Base-by-base conservation (phyloP, 208 protist genomes). In the Acanthamoeba castellanii region DNA sequence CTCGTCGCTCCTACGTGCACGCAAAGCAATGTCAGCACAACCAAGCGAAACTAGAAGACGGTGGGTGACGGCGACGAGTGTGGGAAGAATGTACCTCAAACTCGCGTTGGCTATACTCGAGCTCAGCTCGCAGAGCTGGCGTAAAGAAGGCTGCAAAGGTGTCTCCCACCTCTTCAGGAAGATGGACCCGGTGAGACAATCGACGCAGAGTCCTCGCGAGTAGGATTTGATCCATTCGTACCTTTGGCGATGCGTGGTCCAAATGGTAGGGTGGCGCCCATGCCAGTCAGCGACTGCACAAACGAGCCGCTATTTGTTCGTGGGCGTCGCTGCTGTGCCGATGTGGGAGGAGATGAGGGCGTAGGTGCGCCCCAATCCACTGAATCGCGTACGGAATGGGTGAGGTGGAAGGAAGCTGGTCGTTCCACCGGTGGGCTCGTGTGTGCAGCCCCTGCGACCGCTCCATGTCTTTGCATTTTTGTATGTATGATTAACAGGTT, bases 81-180 rank as follows among this genome's bases (percentile, higher is more conserved):
- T 22, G 30, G 9, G 66, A 30, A 25, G 64, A 72, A 1, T 37
- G n/a, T 82, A 87, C 78, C 78, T 87, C 78, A 20, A 87, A 87
- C 47, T 87, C n/a, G 78, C 20, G n/a, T 42, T 61, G 42, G 47
- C 78, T 64, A 22, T 52, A 87, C 50, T 87, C 78, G 0, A 64
- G 78, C 78, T 87, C 78, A 20, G 78, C 47, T 42, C 50, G 78
- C 18, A 87, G 78, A 5, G 50, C 18, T 59, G 78, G 78, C 50
- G 78, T 87, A 64, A 87, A 64, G 50, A 87, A 61, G 47, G 78
- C 78, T 18, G 78, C 78, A 87, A 87, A 87, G 0, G 78, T 25
- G 30, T 55, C 78, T 2, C 78, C 47, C 45, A 87, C 78, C 50
- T 87, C 78, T 87, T 47, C 50, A n/a, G 7, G 14, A 16, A 66